These are phyloP conservation scores for Carex cristatella DNA, from an alignment of 176 grass and related monocot genomes.

Conservation along the genomic window DNA sequence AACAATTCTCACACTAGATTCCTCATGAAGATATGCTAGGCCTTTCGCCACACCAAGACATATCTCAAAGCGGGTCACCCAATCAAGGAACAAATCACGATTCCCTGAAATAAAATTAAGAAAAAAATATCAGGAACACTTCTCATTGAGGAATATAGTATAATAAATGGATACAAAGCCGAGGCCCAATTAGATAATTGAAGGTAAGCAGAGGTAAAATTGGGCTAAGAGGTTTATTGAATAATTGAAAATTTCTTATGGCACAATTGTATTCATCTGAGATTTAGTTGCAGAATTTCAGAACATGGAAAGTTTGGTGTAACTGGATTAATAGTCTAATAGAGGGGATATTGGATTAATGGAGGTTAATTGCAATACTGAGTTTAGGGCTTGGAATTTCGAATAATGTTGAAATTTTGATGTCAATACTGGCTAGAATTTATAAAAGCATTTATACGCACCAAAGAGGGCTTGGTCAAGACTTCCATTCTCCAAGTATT, in stretches of 20 bases:
- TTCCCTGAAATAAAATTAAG: conserved; percentile 38
- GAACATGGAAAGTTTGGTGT: not conserved
- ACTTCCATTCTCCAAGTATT: conserved; percentile 74
- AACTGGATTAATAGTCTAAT: not conserved
- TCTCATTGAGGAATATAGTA: not conserved
- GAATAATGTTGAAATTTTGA: not conserved
- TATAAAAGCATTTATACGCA: conserved; percentile 22
- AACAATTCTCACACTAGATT: conserved; percentile 66
- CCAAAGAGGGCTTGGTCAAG: conserved; percentile 78
- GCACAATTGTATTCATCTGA: not conserved
- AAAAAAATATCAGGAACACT: not conserved
- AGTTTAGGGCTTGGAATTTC: too few species aligned
- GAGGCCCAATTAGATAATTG: not conserved
- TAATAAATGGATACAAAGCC: not conserved
- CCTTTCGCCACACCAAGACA: conserved; percentile 68
- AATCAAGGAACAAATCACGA: conserved; percentile 37
- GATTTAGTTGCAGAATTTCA: not conserved
- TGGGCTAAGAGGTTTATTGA: not conserved
- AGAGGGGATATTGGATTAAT: too few species aligned
- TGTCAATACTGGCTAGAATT: not conserved
- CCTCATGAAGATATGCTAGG: conserved; percentile 72
- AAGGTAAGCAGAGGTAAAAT: not conserved
- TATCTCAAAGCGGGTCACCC: conserved; percentile 72
- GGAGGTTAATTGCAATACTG: too few species aligned
- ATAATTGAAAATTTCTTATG: not conserved